Evolutionary conservation across 2,329 filamentous ascomycete genomes (phyloP).

Genomic region (Trichoderma sp.): DNA sequence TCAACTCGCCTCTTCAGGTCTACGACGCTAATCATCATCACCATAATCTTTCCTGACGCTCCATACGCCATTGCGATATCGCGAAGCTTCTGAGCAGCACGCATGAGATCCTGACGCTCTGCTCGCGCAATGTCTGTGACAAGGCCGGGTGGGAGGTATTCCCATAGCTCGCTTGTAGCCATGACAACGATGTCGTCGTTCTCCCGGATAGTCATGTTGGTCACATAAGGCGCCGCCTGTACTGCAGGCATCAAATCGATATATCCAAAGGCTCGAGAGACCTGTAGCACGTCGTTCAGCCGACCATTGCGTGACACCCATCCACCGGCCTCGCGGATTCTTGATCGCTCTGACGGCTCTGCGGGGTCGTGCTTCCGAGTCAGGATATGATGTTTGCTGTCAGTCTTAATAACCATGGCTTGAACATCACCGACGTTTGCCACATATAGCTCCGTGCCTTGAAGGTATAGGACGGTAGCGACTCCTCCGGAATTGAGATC

Average conservation of each 20-base stretch:
- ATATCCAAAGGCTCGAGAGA: slow-evolving; percentile 94
- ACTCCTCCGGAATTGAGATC: slow-evolving; percentile 88
- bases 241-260: slow-evolving; percentile 89
- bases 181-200: slow-evolving; percentile 92
- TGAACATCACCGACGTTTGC: slow-evolving; percentile 95
- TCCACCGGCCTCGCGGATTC: slow-evolving; percentile 90
- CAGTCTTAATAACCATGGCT: slow-evolving; percentile 89
- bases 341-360: slow-evolving; percentile 75
- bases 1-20: slow-evolving; percentile 82
- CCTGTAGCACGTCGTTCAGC: slow-evolving; percentile 84
- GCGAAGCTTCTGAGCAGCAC: slow-evolving; percentile 87
- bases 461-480: slow-evolving; percentile 85
- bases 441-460: slow-evolving; percentile 85
- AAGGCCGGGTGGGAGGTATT: slow-evolving; percentile 84
- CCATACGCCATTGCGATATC: slow-evolving; percentile 96
- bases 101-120: slow-evolving; percentile 87
- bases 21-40: slow-evolving; percentile 94
- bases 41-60: slow-evolving; percentile 92
- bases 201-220: slow-evolving; percentile 73
- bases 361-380: slow-evolving; percentile 93
- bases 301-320: slow-evolving; percentile 94
- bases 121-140: slow-evolving; percentile 87
- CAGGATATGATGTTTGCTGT: slow-evolving; percentile 77
- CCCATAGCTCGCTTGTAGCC: slow-evolving; percentile 91
- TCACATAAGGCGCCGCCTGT: slow-evolving; percentile 83